Evolutionary conservation across 2,329 filamentous ascomycete species (phyloP).

Genomic region (Xylaria sp.): DNA sequence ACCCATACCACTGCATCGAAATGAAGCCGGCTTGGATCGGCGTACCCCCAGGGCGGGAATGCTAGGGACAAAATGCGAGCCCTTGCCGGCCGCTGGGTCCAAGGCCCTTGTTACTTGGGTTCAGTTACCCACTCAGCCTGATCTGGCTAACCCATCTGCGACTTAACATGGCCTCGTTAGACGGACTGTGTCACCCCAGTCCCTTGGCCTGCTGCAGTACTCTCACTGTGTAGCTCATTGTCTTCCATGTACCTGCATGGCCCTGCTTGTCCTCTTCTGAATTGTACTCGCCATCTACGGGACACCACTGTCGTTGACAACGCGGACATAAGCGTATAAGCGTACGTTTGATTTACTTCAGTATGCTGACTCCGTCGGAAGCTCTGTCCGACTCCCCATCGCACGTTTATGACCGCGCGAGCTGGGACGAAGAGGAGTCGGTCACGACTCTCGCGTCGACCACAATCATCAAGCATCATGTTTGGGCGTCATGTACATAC

Average conservation of each 20-base stretch:
- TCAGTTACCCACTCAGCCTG: constrained; percentile 29
- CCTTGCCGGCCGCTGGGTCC: constrained; percentile 29
- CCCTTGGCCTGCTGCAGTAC: constrained; percentile 12
- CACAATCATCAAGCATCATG: not conserved
- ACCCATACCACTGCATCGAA: not conserved
- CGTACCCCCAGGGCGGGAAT: constrained; percentile 24
- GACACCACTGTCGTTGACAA: not conserved
- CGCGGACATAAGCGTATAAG: constrained; percentile 18
- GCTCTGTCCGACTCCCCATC: not conserved
- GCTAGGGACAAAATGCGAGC: constrained; percentile 6
- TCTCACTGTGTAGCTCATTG: constrained; percentile 26
- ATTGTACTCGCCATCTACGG: constrained; percentile 2
- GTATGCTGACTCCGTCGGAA: constrained; percentile 5
- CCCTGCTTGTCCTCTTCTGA: constrained; percentile 11
- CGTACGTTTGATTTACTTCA: not conserved
- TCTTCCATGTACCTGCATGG: constrained; percentile 4
- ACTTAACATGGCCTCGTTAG: constrained; percentile 19
- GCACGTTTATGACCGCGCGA: not conserved
- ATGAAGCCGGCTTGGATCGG: constrained; percentile 1
- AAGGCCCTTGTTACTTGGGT: constrained; percentile 24
- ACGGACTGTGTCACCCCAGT: constrained; percentile 19
- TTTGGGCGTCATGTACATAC: constrained; percentile 2
- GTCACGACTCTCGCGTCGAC: not conserved
- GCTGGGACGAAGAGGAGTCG: not conserved
- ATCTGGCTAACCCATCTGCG: constrained; percentile 24